phyloP scores from a whole-genome alignment of 176 grass and related monocot genomes.

The Thinopyrum elongatum region DNA sequence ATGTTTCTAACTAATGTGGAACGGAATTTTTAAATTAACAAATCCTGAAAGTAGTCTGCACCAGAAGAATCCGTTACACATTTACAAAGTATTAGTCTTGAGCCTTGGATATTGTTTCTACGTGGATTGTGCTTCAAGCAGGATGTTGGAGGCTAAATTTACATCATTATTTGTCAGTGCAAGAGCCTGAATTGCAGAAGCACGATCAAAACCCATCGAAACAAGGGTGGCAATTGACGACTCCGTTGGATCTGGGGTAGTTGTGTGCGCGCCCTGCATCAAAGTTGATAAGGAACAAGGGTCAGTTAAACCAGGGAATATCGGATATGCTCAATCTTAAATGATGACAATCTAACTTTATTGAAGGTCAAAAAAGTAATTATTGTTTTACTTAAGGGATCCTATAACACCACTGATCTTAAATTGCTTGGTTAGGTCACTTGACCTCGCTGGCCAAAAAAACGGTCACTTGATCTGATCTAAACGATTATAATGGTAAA shows the following conservation, averaged over 20 bases:
- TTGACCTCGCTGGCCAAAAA: not conserved
- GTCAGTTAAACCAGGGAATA: not conserved
- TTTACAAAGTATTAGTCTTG: constrained; percentile 3
- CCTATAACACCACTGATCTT: not conserved
- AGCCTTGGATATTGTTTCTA: not conserved
- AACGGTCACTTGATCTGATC: no score
- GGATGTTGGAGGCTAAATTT: constrained; percentile 74
- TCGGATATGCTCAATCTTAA: not conserved
- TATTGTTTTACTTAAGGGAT: not conserved
- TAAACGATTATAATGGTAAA: not conserved
- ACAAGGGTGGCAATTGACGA: constrained; percentile 54
- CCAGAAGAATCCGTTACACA: not conserved
- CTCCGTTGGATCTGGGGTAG: constrained; percentile 38
- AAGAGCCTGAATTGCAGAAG: constrained; percentile 71
- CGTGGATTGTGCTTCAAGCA: constrained; percentile 74
- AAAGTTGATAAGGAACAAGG: not conserved
- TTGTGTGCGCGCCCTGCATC: constrained; percentile 12
- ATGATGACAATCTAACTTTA: not conserved
- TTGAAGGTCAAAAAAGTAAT: not conserved
- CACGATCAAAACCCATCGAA: constrained; percentile 86
- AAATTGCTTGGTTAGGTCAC: not conserved
- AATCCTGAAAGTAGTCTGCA: not conserved
- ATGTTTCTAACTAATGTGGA: not conserved
- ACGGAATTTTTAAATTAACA: not conserved
- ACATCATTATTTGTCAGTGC: constrained; percentile 63